Evolutionary conservation across 805 yeast species (phyloP), one percentile per base, ranked within the genome.

Genomic region (Groenewaldozyma salmanticensis): DNA sequence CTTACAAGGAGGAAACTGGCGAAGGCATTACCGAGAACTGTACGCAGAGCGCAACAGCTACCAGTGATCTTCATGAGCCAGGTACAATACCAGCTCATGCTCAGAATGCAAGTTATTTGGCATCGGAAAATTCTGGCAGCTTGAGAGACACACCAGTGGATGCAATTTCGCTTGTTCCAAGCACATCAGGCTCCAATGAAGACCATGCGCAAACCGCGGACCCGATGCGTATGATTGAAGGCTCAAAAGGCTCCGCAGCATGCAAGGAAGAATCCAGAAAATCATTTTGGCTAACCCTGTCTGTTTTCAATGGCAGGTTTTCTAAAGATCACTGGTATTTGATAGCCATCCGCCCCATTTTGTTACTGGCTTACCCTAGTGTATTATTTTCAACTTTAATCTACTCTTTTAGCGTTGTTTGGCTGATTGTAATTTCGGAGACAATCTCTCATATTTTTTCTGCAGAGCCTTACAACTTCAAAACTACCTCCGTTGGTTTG

Each of bases 391-490:
- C 77, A 0, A 61, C 79, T 1, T 51, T 76, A 5, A 54, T 73
- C 2, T 76, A 77, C 52, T 61, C 77, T 0, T 60, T 76, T 39
- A 74, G 79, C 13, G 78, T 77, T 17, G 78, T 76, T 16, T 77
- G 81, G 81, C 67, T 77, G 35, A 75, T 77, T 52, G 71, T 75
- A 22, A 70, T 77, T 35, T 72, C 79, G 1, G 81, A 76, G 50
- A 65, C 75, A 0, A 66, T 77, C 27, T 64, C 76, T 2, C 62
- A 67, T 3, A 70, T 76, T 13, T 77, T 76, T 52, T 51, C 64
- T 1, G 48, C 52, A 11, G 55, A 52, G 5, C 76, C 75, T 0
- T 74, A 74, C 55, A 55, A 62, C 21, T 75, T 67, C 54, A 54
- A 66, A 4, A 60, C 65, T 34, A 66, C 67, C 7, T 61, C 70